Percentiles rank a stretch among this genome's conserved stretches.
Evolutionary conservation across 1,139 yeast species (phyloP).

Genomic region (Suhomyces choctaworum): DNA sequence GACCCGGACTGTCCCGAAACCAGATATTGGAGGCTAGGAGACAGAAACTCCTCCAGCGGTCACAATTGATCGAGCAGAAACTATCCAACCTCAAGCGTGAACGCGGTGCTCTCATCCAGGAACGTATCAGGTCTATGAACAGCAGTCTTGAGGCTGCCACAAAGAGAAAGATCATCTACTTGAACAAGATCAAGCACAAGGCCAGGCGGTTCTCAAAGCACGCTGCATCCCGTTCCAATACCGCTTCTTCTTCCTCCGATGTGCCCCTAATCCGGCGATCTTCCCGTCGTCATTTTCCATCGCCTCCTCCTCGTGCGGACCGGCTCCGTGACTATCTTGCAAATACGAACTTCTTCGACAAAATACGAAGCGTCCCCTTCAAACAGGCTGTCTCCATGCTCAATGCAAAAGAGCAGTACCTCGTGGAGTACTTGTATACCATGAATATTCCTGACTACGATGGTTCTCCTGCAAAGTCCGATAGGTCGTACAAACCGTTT

Average conservation of each 20-base stretch:
- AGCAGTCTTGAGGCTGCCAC: constrained; percentile 4
- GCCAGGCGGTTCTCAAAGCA: constrained; percentile 3
- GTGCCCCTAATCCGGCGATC: not conserved
- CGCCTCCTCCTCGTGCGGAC: not conserved
- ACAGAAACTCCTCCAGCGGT: constrained; percentile 6
- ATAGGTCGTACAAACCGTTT: constrained; percentile 17
- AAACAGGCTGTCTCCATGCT: constrained; percentile 4
- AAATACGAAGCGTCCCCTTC: constrained; percentile 2
- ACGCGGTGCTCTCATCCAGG: constrained; percentile 2
- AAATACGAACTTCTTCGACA: constrained; percentile 1
- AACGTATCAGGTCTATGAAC: constrained; percentile 4
- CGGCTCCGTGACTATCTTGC: not conserved
- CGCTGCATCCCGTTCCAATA: not conserved
- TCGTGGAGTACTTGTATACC: constrained; percentile 1
- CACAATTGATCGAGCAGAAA: constrained; percentile 6
- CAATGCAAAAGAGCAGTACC: constrained; percentile 1
- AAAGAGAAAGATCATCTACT: constrained; percentile 3
- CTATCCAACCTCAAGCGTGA: constrained; percentile 4
- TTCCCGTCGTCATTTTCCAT: too few relatives aligned
- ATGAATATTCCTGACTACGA: constrained; percentile 2
- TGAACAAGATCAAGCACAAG: constrained; percentile 4
- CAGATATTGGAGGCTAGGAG: constrained; percentile 2
- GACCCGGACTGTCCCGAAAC: not conserved
- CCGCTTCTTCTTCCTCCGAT: not conserved
- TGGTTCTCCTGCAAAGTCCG: not conserved